phyloP scores from a whole-genome alignment of 2,329 filamentous ascomycete genomes.

The Ophiocordyceps camponoti-rufipedis region DNA sequence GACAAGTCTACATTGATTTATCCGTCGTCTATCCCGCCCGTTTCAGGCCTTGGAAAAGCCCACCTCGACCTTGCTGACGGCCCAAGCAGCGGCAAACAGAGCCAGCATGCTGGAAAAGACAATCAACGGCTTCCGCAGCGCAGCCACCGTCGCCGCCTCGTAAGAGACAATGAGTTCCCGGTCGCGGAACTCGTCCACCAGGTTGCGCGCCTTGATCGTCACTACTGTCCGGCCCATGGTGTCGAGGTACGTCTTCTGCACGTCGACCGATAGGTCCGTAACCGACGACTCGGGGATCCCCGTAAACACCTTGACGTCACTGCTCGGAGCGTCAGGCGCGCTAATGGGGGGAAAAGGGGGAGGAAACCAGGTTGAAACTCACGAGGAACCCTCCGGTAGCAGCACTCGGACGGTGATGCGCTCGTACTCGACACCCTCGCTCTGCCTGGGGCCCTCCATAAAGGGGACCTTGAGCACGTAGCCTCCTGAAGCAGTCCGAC shows the following conservation, averaged over 20 bases:
- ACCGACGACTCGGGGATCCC: constrained; percentile 48
- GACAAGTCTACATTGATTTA: not conserved
- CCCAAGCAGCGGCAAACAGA: constrained; percentile 60
- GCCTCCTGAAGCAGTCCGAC: constrained; percentile 44
- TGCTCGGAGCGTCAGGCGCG: constrained; percentile 18
- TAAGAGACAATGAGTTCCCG: constrained; percentile 75
- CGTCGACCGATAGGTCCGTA: constrained; percentile 34
- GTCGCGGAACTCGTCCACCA: constrained; percentile 80
- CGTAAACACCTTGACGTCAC: constrained; percentile 64
- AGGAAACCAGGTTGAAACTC: constrained; percentile 18
- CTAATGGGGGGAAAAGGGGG: not conserved
- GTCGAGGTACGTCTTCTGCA: constrained; percentile 86
- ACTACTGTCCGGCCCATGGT: constrained; percentile 75
- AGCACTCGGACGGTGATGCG: constrained; percentile 65
- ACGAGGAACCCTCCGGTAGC: constrained; percentile 80
- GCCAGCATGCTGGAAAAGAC: constrained; percentile 55
- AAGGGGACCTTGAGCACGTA: constrained; percentile 84
- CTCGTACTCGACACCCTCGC: constrained; percentile 74
- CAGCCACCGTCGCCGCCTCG: constrained; percentile 57
- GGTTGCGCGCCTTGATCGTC: constrained; percentile 62
- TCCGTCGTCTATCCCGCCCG: constrained; percentile 4
- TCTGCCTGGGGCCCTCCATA: constrained; percentile 74
- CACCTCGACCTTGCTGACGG: constrained; percentile 60
- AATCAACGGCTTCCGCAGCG: constrained; percentile 71
- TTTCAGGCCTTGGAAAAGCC: constrained; percentile 43